Base-by-base conservation (phyloP, 768 basidiomycete species). In the Rhodotorula graminis region DNA sequence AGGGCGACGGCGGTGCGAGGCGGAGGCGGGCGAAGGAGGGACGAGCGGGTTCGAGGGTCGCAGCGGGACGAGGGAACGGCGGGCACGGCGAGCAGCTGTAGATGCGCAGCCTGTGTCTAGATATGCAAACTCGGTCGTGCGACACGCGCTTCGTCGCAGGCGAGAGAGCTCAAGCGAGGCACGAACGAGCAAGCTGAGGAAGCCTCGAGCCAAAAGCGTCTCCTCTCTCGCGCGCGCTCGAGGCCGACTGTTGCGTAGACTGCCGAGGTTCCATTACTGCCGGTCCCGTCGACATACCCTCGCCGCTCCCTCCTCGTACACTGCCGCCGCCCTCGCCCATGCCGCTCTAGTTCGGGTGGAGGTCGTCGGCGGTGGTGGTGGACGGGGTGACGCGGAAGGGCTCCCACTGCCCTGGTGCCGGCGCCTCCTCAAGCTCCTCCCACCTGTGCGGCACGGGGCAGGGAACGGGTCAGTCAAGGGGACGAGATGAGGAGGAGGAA, bases 341-440 rank as follows among this genome's bases (percentile, higher is more conserved):
- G 55, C 60, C 50, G 31, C 6, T n/a, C 61, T 65, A 70, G 62
- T 72, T 67, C 0, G 65, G 50, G 63, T 59, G 55, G 33, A 73
- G 64, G 67, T 76, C 75, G 64, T 76, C 75, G 53, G 75, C 63
- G 44, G 70, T 69, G 29, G 75, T 73, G 11, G 75, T 76, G 2
- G 72, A 73, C 6, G 75, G 72, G 25, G 71, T 73, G 47, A 64
- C n/a, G 21, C 72, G 71, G 77, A 87, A 84, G 79, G 92, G 91
- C 77, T 90, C 87, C 93, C 93, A 97, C 81, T 96, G 93, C 31
- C 90, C 90, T 19, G 85, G 84, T 71, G 87, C 87, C 33, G 92
- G 87, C 70, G 87, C 88, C 80, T 92, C 89, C 79, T 89, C 89
- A 73, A 96, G 82, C 25, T 90, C 85, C 80, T 95, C 93, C 93